These are phyloP conservation scores for Sugiyamaella neomexicana DNA, from an alignment of 1,139 yeast species.

Conservation along the genomic window DNA sequence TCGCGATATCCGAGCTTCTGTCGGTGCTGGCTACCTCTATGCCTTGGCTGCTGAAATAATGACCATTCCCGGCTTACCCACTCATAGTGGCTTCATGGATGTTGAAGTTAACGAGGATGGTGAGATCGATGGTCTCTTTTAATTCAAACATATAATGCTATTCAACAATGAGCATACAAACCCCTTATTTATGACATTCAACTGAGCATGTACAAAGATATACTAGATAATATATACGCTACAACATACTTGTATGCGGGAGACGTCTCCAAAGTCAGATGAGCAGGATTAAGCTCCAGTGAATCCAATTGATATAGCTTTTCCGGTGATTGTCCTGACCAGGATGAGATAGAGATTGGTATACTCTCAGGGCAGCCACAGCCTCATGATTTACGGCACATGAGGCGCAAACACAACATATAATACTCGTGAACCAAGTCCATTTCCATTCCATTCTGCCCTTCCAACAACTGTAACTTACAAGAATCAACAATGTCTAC, in stretches of 20 bases:
- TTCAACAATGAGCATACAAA: slow-evolving; percentile 12
- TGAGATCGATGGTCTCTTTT: slow-evolving; percentile 92
- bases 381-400: not conserved
- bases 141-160: slow-evolving; percentile 27
- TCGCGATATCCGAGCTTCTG: slow-evolving; percentile 89
- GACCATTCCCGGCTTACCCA: slow-evolving; percentile 97
- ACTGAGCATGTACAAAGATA: slow-evolving; percentile 16
- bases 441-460: too few relatives aligned
- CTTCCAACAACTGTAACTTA: not conserved
- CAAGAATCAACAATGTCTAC: slow-evolving; percentile 4
- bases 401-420: too few relatives aligned
- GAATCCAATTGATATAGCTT: too few relatives aligned
- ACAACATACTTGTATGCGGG: too few relatives aligned
- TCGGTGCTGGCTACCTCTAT: slow-evolving; percentile 95
- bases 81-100: slow-evolving; percentile 95
- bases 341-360: too few relatives aligned
- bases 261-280: too few relatives aligned
- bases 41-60: slow-evolving; percentile 97
- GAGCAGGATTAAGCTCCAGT: too few relatives aligned
- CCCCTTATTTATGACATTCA: slow-evolving; percentile 17
- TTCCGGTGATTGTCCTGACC: too few relatives aligned
- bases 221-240: slow-evolving; percentile 6
- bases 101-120: slow-evolving; percentile 92
- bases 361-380: not conserved
- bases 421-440: too few relatives aligned